phyloP scores from a whole-genome alignment of 352 stramenopile genomes.

The Halophytophthora polymorphica region DNA sequence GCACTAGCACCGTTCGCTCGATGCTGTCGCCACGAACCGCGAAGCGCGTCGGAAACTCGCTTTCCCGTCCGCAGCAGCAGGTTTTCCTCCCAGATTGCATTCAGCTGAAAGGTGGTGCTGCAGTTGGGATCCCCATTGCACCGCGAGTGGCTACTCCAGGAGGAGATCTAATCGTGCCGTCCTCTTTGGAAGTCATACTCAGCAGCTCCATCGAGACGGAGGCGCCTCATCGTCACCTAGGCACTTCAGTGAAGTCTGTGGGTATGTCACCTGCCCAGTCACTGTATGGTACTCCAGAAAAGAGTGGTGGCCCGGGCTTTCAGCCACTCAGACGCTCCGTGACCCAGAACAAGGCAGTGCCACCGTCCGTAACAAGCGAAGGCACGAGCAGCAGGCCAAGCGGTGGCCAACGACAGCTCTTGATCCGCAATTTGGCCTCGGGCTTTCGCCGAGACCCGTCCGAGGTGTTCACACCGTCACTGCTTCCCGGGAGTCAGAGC shows the following conservation, averaged over 20 bases:
- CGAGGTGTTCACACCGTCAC: conserved; percentile 24
- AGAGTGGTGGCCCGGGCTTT: conserved; percentile 23
- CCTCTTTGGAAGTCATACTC: conserved; percentile 22
- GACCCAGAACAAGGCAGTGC: conserved; percentile 30
- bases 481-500: conserved; percentile 16
- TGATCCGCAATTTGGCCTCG: conserved; percentile 21
- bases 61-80: conserved; percentile 4
- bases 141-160: conserved; percentile 13
- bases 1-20: conserved; percentile 32
- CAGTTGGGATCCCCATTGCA: conserved; percentile 12
- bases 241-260: conserved; percentile 2
- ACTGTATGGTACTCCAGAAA: conserved; percentile 19
- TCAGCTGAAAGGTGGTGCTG: conserved; percentile 1
- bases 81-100: conserved; percentile 1
- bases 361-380: conserved; percentile 12
- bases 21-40: conserved; percentile 36
- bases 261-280: conserved; percentile 4
- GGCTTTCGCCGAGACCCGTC: conserved; percentile 32
- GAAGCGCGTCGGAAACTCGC: conserved; percentile 11
- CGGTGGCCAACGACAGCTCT: conserved; percentile 18
- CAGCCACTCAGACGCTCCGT: conserved; percentile 22
- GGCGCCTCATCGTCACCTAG: conserved; percentile 9
- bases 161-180: conserved; percentile 7
- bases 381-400: conserved; percentile 4
- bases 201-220: conserved; percentile 17